phyloP scores from a whole-genome alignment of 495 filamentous ascomycete species.

The Corynascus novoguineensis region DNA sequence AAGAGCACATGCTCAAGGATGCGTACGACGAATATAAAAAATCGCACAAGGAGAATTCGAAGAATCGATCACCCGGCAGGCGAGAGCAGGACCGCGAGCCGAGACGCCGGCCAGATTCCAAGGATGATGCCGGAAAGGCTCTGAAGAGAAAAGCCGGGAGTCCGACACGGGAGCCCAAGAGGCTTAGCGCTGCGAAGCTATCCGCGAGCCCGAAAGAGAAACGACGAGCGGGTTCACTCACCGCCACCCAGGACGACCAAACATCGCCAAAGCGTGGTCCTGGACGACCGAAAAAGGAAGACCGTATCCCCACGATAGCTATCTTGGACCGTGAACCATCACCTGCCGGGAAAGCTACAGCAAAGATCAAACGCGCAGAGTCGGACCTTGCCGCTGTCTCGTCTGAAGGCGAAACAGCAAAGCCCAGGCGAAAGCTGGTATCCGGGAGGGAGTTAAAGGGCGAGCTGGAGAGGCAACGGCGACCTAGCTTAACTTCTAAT shows the following conservation, averaged over 20 bases:
- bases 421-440: conserved; percentile 55
- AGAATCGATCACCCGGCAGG: conserved; percentile 49
- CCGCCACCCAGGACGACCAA: conserved; percentile 36
- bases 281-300: conserved; percentile 46
- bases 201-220: conserved; percentile 41
- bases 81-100: conserved; percentile 55
- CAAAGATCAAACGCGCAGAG: conserved; percentile 44
- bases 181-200: conserved; percentile 27
- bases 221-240: conserved; percentile 34
- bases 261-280: conserved; percentile 44
- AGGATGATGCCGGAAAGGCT: conserved; percentile 31
- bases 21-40: conserved; percentile 65
- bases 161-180: conserved; percentile 43
- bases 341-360: conserved; percentile 36
- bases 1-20: conserved; percentile 72
- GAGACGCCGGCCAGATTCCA: conserved; percentile 43
- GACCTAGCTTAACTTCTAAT: conserved; percentile 45
- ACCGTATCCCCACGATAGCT: conserved; percentile 38
- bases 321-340: conserved; percentile 51
- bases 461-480: conserved; percentile 49
- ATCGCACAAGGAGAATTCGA: conserved; percentile 35
- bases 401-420: conserved; percentile 49
- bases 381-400: conserved; percentile 43
- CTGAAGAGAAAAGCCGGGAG: conserved; percentile 48
- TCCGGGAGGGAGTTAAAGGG: conserved; percentile 55